Conservation (phyloP, 2,329 filamentous ascomycete genomes). For the Phialophora tarda region DNA sequence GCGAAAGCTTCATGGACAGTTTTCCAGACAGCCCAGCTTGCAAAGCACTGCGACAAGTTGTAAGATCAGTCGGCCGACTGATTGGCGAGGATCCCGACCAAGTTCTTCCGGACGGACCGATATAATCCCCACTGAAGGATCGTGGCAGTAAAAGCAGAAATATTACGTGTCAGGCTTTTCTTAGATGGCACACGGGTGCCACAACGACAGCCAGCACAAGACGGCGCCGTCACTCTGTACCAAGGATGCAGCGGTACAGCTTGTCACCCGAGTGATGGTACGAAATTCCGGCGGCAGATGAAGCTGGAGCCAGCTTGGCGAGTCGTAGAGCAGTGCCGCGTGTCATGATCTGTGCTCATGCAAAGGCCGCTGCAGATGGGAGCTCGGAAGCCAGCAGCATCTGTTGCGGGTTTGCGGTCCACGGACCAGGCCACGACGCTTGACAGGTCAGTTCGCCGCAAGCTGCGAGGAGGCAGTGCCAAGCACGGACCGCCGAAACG, state of each 20-base stretch:
- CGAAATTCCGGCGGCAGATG: slow-evolving; percentile 17
- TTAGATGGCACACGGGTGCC: neutral
- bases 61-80: slow-evolving; percentile 71
- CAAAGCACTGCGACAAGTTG: slow-evolving; percentile 77
- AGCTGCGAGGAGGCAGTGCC: neutral
- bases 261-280: neutral
- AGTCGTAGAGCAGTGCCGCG: slow-evolving; percentile 5
- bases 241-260: neutral
- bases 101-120: slow-evolving; percentile 48
- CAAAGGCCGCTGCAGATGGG: neutral
- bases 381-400: neutral
- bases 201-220: neutral
- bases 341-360: neutral
- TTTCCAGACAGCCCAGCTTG: slow-evolving; percentile 94
- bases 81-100: slow-evolving; percentile 67
- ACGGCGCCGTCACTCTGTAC: neutral
- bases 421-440: neutral
- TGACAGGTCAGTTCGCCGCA: neutral
- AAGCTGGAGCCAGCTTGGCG: slow-evolving; percentile 13
- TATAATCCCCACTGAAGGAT: slow-evolving; percentile 12
- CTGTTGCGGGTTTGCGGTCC: neutral
- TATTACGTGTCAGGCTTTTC: neutral
- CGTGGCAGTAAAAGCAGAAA: neutral
- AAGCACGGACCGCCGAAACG: neutral
- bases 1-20: slow-evolving; percentile 94